Evolutionary conservation across 2,329 filamentous ascomycete genomes (phyloP), one percentile per base, ranked within the genome.

Genomic region (Lasiodiplodia gonubiensis): DNA sequence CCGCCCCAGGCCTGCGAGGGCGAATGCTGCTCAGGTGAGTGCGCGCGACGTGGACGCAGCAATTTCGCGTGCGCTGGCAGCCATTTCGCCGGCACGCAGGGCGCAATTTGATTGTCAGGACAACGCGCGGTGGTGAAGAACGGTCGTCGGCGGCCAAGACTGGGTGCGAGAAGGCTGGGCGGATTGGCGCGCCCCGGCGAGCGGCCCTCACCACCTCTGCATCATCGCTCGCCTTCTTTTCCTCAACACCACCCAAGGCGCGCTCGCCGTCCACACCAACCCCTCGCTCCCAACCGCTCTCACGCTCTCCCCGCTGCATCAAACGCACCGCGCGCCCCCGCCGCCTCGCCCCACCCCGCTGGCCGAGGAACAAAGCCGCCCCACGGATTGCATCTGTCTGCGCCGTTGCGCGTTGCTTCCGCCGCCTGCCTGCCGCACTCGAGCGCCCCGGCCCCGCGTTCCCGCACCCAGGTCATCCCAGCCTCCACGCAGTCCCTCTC

Each of bases 361-460:
- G 61, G 10, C 59, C 46, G 59, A 63, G 18, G 27, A 52, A 63
- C 59, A 63, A 63, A 63, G 59, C 59, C 59, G 46, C 59, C 46
- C 49, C 59, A 39, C 59, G 46, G 42, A 51, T 48, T 63, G 49
- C 59, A 51, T 30, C 59, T 51, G 42, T 30, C 59, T 63, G 59
- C 64, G 64, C 64, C 53, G 53, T 66, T 66, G 64, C 64, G 53
- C 64, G 52, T 55, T 66, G 30, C 49, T 52, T 46, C 64, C 64
- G 54, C 55, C 46, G 30, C 37, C 54, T 67, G 65, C 46, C 54
- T 51, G 55, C 55, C 54, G 35, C 46, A 60, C 54, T 53, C 55
- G 65, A 61, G 37, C 65, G 30, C 46, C 48, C 33, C 55, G 23
- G 55, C 65, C 65, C 65, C 53, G 54, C 65, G 48, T 60, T 46